Base-by-base conservation (phyloP, 352 stramenopile species). In the Phytophthora europaea region DNA sequence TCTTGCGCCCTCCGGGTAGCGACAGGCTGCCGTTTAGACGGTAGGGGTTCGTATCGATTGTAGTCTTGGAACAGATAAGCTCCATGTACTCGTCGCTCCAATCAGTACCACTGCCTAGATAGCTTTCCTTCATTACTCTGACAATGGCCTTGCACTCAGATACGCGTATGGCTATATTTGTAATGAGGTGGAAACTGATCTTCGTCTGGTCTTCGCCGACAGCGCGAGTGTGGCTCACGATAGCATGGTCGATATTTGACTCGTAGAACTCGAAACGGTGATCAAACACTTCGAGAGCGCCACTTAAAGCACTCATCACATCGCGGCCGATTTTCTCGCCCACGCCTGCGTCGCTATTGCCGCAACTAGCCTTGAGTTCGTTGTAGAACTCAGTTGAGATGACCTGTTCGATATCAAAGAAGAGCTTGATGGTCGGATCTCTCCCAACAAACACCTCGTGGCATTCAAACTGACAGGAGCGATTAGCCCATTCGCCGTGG, bases 151-250 rank as follows among this genome's bases (percentile, higher is more conserved):
- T 12, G 20, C 60, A 66, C 5, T 28, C 45, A n/a, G 15, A 7
- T 12, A 43, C 28, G 2, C 45, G n/a, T 3, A 66, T n/a, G 0
- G 57, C 28, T 3, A 66, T 0, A 18, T 66, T 66, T 13, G 48
- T 66, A 18, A 66, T 58, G 7, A 66, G 5, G 13, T 66, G 60
- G 36, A 50, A 58, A 20, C 60, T 66, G 45, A 66, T 51, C n/a
- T 66, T 66, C n/a, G 48, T 58, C 18, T n/a, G 28, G 13, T 58
- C 10, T 3, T 58, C 47, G 0, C 18, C 26, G 6, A 56, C 8
- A 4, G 40, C 23, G 2, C 58, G 38, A 6, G 33, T 65, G 20
- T 43, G 40, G 40, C 20, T 58, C 7, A 48, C 57, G 18, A 22
- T 6, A 20, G 57, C 47, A 31, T 48, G 58, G 16, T 66, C 60